Evolutionary conservation across 495 filamentous ascomycete species (phyloP), one percentile per base, ranked within the genome.

Genomic region (Trypethelium eluteriae): DNA sequence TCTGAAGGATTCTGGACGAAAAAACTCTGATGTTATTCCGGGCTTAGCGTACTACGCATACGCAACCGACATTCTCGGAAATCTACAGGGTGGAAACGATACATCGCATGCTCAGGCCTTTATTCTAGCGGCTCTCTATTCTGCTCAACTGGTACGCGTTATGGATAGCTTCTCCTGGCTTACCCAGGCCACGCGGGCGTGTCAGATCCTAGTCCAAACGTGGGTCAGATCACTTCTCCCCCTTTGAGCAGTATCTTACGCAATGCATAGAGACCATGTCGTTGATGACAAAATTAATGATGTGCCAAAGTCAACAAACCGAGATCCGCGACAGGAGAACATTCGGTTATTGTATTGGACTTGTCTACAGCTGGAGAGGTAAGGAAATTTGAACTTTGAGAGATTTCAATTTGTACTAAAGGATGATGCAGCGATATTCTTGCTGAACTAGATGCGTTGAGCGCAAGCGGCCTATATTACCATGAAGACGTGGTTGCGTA

Each of bases 131-230:
- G 92, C 92, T 1, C 76, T 98, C 14, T 98, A 96, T 75, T 84
- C 89, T 59, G 92, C 91, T 2, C 94, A 98, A 74, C 75, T 96
- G 36, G 93, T 87, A 1, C 85, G 93, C 63, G 88, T 93, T 0
- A 81, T 96, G 71, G 91, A 96, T 71, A 97, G 94, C 72, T 91
- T 91, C 79, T 86, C 85, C 44, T 96, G 92, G 83, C 95, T 97
- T 69, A 83, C 81, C 62, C 82, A 86, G 71, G 94, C 94, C 5
- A 88, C 89, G 59, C 84, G 88, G 72, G 86, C 85, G 39, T 83
- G 91, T 67, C 87, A 89, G 66, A 83, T 93, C 38, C 83, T 96
- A 67, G 53, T 59, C 2, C 53, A 59, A 36, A 34, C n/a, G 53
- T 59, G 34, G 32, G 53, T 59, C 32, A 59, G 3, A 59, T 35